phyloP scores from a whole-genome alignment of 1,284 basidiomycete species.

The Acaromyces ingoldii region DNA sequence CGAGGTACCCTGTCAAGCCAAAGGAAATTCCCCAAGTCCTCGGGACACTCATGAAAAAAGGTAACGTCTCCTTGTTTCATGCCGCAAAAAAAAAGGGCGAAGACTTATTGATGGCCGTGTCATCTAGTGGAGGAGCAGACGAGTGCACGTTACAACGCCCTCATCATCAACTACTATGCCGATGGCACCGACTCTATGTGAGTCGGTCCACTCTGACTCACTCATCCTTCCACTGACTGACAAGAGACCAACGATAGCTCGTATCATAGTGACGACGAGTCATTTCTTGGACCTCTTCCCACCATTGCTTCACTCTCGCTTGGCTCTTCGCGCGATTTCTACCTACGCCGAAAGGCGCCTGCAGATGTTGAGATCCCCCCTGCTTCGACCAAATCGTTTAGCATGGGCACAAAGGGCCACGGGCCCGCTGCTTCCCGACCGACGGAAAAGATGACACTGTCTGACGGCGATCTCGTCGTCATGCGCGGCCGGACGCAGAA shows the following conservation, averaged over 20 bases:
- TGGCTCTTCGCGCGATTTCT: constrained; percentile 50
- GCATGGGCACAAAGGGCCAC: constrained; percentile 1
- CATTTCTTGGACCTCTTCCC: constrained; percentile 51
- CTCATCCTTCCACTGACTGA: not conserved
- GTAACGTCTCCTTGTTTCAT: no score
- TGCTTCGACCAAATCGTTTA: not conserved
- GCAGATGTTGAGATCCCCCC: constrained; percentile 21
- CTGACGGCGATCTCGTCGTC: constrained; percentile 51
- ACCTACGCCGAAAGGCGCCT: constrained; percentile 48
- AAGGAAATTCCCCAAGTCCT: constrained; percentile 11
- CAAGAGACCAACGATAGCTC: constrained; percentile 45
- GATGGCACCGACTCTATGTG: constrained; percentile 44
- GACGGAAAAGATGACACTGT: constrained; percentile 46
- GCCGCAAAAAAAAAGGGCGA: constrained; percentile 17
- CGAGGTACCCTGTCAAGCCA: constrained; percentile 7
- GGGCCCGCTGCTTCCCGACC: constrained; percentile 14
- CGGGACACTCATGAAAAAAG: not conserved
- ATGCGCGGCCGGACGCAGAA: constrained; percentile 53
- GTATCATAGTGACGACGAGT: constrained; percentile 53
- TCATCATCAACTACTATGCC: constrained; percentile 51
- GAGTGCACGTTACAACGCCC: constrained; percentile 42
- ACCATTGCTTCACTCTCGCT: constrained; percentile 52
- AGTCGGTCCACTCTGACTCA: not conserved
- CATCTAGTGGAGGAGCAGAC: constrained; percentile 45
- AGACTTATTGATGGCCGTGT: not conserved